These are phyloP conservation scores for Creolimax fragrantissima DNA, from an alignment of 78 protist genomes.

Conservation along the genomic window DNA sequence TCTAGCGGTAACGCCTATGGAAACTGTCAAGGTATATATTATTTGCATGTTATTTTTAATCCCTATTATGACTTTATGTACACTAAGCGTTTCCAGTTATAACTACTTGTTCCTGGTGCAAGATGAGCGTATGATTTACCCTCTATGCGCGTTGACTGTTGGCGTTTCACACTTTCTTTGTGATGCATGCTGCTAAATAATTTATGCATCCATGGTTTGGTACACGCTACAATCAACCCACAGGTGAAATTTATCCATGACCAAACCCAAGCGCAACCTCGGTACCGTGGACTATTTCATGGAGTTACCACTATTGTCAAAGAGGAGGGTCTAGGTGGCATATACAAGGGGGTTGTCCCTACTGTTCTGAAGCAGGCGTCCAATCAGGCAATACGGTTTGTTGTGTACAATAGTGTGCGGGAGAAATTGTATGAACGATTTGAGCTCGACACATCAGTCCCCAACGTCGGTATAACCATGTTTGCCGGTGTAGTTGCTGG, in stretches of 20 bases:
- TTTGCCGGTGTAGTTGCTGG: slow-evolving; percentile 33
- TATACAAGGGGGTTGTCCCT: slow-evolving; percentile 31
- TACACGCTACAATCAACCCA: too few relatives aligned
- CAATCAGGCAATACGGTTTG: slow-evolving; percentile 35
- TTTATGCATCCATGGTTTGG: too few relatives aligned
- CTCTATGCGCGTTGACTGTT: too few relatives aligned
- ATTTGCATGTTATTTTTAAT: too few relatives aligned
- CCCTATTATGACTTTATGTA: too few relatives aligned
- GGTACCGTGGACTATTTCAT: slow-evolving; percentile 26
- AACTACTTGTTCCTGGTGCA: too few relatives aligned
- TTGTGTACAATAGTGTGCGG: slow-evolving; percentile 7
- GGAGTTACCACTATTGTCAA: slow-evolving; percentile 1
- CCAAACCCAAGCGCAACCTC: not conserved
- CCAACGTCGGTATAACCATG: not conserved
- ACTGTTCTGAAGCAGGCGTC: slow-evolving; percentile 35
- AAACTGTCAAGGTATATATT: slow-evolving; percentile 25
- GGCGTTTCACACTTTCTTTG: too few relatives aligned
- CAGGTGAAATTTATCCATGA: not conserved
- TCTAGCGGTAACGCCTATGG: slow-evolving; percentile 35
- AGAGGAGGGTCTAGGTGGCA: slow-evolving; percentile 22
- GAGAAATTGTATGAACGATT: not conserved
- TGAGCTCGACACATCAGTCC: not conserved
- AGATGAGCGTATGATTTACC: too few relatives aligned
- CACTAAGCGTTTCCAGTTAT: too few relatives aligned
- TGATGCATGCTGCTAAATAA: too few relatives aligned